Evolutionary conservation across 495 filamentous ascomycete genomes (phyloP), one percentile per base, ranked within the genome.

Genomic region (Articulospora tetracladia): DNA sequence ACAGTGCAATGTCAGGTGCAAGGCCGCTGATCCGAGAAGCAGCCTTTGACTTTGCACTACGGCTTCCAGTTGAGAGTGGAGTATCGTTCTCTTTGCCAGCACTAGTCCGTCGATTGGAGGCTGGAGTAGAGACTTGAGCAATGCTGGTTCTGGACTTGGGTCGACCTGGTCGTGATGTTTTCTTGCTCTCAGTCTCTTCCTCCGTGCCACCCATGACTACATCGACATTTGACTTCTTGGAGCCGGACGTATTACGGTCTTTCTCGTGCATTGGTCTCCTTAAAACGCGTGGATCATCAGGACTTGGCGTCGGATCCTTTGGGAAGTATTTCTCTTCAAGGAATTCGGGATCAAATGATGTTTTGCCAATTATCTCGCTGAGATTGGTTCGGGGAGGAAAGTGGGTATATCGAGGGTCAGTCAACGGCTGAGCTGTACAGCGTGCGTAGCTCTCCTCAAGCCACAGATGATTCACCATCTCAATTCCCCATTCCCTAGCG

Each of bases 381-480:
- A 99, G 78, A 68, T 99, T 97, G 2, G 95, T 98, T 54, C 91
- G 79, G 10, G 77, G 76, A 17, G 94, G 95, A 67, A 97, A 99
- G 64, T 87, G 79, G 0, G 77, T 89, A 68, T 96, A 98, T 53
- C 86, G 84, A 0, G 79, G 76, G 58, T 89, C 80, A 1, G 86
- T 83, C 3, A 91, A 66, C 0, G 79, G 78, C 66, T 88, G 86
- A 39, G 85, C 70, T 67, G 88, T 76, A 78, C 92, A 96, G 68
- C 86, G 89, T 6, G 92, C 90, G 69, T 98, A 99, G 72, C 91
- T 92, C 64, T 99, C 95, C 70, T 99, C 94, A 48, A 99, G 81
- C 94, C 94, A 99, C 1, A 99, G 78, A 66, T 98, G 93, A 69
- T 99, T 99, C 57, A 95, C 78, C 61, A 95, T 86, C 46, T 93